Conservation (phyloP, 176 grass and related monocot genomes). For the Cocos nucifera region DNA sequence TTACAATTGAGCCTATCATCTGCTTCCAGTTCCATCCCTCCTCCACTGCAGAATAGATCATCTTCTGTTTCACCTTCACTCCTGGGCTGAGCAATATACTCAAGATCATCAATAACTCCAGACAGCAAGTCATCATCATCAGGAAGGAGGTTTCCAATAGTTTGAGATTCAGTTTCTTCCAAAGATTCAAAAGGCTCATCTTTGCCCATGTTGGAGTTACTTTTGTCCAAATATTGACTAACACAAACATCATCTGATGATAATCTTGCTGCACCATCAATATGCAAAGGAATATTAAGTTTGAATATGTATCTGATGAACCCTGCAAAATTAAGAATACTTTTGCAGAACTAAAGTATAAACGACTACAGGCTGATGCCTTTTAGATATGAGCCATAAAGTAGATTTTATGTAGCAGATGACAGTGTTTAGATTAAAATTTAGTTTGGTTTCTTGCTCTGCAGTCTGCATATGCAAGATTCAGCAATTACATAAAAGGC, state of each 20-base stretch:
- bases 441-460: not conserved
- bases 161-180: constrained; percentile 68
- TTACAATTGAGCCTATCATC: constrained; percentile 33
- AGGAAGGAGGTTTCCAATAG: constrained; percentile 85
- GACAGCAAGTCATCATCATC: constrained; percentile 87
- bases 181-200: constrained; percentile 67
- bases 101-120: constrained; percentile 72
- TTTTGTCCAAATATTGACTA: constrained; percentile 30
- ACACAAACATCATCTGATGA: constrained; percentile 36
- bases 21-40: constrained; percentile 80
- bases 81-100: constrained; percentile 28
- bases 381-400: too few species aligned
- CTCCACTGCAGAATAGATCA: constrained; percentile 76
- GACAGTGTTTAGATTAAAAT: not conserved
- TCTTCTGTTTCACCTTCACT: constrained; percentile 71
- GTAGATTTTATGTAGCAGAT: too few species aligned
- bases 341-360: not conserved
- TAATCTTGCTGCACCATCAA: constrained; percentile 48
- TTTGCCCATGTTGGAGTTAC: constrained; percentile 37
- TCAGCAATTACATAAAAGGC: constrained; percentile 10
- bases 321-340: too few species aligned
- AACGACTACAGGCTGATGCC: too few species aligned
- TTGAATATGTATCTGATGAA: too few species aligned
- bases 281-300: constrained; percentile 7
- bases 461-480: not conserved